These are phyloP conservation scores for Linnemannia zychae DNA, from an alignment of 192 early-diverging fungal genomes.

Conservation along the genomic window DNA sequence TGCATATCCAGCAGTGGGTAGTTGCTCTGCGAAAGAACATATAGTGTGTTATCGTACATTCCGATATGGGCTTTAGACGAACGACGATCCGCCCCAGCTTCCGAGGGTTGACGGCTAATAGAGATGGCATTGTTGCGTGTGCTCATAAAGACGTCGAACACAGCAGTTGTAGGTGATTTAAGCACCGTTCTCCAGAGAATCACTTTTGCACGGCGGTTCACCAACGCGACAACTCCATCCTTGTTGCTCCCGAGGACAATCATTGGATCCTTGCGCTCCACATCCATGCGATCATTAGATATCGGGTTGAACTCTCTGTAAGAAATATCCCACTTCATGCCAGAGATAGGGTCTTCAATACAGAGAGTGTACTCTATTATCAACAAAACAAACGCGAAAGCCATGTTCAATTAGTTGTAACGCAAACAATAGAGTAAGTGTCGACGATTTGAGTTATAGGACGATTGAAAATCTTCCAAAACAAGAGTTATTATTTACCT, in stretches of 20 bases:
- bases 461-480: too few relatives aligned
- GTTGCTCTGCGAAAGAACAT: constrained; percentile 42
- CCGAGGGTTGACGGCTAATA: not conserved
- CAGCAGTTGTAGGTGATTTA: constrained; percentile 37
- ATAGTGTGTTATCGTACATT: constrained; percentile 27
- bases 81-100: not conserved
- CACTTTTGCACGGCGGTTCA: not conserved
- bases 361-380: constrained; percentile 33
- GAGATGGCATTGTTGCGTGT: not conserved
- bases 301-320: constrained; percentile 48
- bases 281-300: not conserved
- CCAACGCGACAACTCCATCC: constrained; percentile 22
- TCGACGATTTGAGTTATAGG: too few relatives aligned
- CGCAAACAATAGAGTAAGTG: not conserved
- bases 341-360: constrained; percentile 32
- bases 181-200: constrained; percentile 21
- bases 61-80: constrained; percentile 27
- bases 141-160: constrained; percentile 35
- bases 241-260: constrained; percentile 35
- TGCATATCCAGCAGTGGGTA: constrained; percentile 26
- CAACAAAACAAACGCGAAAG: not conserved
- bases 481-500: too few relatives aligned
- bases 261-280: not conserved
- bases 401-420: constrained; percentile 21
- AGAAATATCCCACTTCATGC: constrained; percentile 46